phyloP scores from a whole-genome alignment of 2,329 filamentous ascomycete genomes.

The Botrytis byssoidea region DNA sequence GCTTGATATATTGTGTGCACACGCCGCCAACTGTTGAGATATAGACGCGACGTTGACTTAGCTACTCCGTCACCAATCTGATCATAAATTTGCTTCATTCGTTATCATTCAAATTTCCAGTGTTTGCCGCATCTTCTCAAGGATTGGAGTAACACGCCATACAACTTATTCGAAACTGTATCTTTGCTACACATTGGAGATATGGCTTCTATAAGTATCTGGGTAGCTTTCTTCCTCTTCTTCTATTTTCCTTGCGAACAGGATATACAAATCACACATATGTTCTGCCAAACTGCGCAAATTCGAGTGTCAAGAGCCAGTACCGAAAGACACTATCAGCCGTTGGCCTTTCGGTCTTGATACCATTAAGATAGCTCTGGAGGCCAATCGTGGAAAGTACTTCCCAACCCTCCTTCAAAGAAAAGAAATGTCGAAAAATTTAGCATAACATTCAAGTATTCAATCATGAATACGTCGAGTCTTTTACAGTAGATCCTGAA shows the following conservation, averaged over 20 bases:
- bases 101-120: not conserved
- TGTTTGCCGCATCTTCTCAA: not conserved
- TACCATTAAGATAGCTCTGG: not conserved
- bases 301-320: not conserved
- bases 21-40: not conserved
- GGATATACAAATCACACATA: not conserved
- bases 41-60: not conserved
- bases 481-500: constrained; percentile 43
- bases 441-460: not conserved
- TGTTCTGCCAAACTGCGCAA: not conserved
- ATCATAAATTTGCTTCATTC: not conserved
- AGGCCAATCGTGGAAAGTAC: not conserved
- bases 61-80: not conserved
- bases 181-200: not conserved
- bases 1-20: not conserved
- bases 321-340: not conserved
- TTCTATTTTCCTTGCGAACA: not conserved
- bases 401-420: not conserved
- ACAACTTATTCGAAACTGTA: not conserved
- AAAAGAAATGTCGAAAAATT: not conserved
- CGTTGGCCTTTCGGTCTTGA: constrained; percentile 7
- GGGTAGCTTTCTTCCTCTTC: not conserved
- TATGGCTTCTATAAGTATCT: not conserved
- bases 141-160: not conserved
- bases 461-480: not conserved